Base-by-base conservation (phyloP, 225 moss, liverwort and hornwort genomes). In the Physcomitrium patens region DNA sequence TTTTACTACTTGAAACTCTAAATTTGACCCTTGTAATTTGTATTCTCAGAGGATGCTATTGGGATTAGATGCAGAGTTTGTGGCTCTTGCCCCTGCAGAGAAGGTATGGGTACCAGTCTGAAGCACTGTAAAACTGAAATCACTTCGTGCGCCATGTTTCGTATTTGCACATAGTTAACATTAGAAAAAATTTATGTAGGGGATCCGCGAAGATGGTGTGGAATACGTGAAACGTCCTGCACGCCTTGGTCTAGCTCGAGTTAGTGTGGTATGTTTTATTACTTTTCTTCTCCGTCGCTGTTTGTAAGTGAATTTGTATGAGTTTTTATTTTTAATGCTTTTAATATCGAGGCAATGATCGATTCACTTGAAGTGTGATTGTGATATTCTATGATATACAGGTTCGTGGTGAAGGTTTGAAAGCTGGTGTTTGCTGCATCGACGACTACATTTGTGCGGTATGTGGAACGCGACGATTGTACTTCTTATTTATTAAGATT, bases 31-130 rank as follows among this genome's bases (percentile, higher is more conserved):
- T 74, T 47, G 49, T 27, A 43, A 41, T 51, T 78, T 68, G 58
- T 73, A 46, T 64, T 74, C 78, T 63, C 86, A 90, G 89, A 77
- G 89, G 74, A 84, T 90, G 87, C 78, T 90, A 18, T 80, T 90
- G 84, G 89, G 89, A 68, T 81, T 90, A 70, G 89, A 90, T 73
- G 89, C 89, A 47, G 89, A 90, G 49, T 90, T 90, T 63, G 87
- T 90, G 62, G 80, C 87, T 31, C 84, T 90, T 73, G 82, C 87
- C 19, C 81, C 89, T 72, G 87, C 89, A 64, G 89, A 90, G 74
- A 87, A 78, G 87, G 89, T 90, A 76, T 12, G 69, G 26, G 44
- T 78, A 63, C 31, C 5, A 57, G 61, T 51, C 56, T 73, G 16
- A 45, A 15, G 56, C 50, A 62, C 28, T 72, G 16, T 14, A 8